Evolutionary conservation across 2,329 filamentous ascomycete genomes (phyloP).

Genomic region (Myriosclerotinia scirpicola): DNA sequence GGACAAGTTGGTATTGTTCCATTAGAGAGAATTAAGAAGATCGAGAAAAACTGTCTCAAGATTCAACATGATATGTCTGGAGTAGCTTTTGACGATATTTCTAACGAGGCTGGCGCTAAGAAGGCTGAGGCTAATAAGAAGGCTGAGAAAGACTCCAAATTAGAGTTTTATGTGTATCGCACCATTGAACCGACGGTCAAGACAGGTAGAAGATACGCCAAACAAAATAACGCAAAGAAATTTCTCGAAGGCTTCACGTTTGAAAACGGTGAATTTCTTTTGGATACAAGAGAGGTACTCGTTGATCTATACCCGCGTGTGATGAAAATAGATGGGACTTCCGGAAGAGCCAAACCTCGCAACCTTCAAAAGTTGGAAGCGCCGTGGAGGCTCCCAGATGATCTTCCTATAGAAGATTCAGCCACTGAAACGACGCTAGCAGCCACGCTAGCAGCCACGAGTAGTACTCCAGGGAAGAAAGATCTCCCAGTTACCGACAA

Average conservation of each 20-base stretch:
- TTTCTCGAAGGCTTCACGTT: neutral
- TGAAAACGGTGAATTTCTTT: neutral
- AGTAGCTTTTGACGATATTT: no score
- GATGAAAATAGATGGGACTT: slow-evolving; percentile 3
- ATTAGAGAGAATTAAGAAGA: neutral
- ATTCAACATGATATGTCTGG: neutral
- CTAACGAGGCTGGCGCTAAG: no score
- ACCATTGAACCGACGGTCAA: slow-evolving; percentile 2
- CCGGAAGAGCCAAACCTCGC: slow-evolving; percentile 6
- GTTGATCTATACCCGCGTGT: neutral
- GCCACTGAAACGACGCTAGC: neutral
- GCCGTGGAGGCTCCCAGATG: neutral
- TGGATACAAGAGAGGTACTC: neutral
- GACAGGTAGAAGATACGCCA: neutral
- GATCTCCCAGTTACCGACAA: neutral
- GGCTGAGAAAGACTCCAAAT: neutral
- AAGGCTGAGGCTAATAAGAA: neutral
- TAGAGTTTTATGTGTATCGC: neutral
- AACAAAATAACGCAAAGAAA: neutral
- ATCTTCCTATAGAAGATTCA: neutral
- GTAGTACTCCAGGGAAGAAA: neutral
- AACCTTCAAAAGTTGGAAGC: neutral
- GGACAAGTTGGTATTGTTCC: neutral
- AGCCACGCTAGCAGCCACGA: accelerated
- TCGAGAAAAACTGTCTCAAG: neutral